Conservation (phyloP, 2,329 filamentous ascomycete species). For the Colletotrichum brevisporum region DNA sequence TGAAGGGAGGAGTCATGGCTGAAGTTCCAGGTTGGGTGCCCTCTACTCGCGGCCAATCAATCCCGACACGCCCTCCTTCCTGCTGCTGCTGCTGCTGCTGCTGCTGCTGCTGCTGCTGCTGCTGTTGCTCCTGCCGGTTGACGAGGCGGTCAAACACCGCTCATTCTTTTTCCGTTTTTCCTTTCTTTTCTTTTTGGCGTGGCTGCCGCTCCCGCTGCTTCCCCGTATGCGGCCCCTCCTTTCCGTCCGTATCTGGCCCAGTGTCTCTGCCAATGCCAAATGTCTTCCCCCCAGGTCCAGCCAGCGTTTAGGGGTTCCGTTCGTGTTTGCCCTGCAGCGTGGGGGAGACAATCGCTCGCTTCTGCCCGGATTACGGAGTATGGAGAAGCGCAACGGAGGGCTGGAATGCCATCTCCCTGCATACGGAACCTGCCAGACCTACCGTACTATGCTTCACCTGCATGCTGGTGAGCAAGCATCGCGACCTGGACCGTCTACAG, state of each 20-base stretch:
- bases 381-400: neutral
- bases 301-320: neutral
- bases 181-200: slow-evolving; percentile 3
- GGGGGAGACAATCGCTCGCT: slow-evolving; percentile 20
- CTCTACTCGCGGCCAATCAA: slow-evolving; percentile 30
- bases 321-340: slow-evolving; percentile 34
- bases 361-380: no score
- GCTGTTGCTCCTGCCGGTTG: neutral
- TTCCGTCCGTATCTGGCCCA: neutral
- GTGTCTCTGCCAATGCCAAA: neutral
- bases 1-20: slow-evolving; percentile 21
- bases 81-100: neutral
- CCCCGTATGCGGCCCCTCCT: slow-evolving; percentile 31
- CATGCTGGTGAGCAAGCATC: neutral
- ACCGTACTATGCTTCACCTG: neutral
- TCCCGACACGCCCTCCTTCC: slow-evolving; percentile 23
- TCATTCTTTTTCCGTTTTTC: slow-evolving; percentile 36
- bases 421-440: neutral
- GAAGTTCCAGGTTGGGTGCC: neutral
- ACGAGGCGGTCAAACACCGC: slow-evolving; percentile 41
- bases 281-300: neutral
- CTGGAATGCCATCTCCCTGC: slow-evolving; percentile 38
- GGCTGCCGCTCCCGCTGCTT: slow-evolving; percentile 31
- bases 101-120: no score
- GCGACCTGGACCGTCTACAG: slow-evolving; percentile 23